phyloP scores from a whole-genome alignment of 2,329 filamentous ascomycete species.

The Diaporthe capsici region DNA sequence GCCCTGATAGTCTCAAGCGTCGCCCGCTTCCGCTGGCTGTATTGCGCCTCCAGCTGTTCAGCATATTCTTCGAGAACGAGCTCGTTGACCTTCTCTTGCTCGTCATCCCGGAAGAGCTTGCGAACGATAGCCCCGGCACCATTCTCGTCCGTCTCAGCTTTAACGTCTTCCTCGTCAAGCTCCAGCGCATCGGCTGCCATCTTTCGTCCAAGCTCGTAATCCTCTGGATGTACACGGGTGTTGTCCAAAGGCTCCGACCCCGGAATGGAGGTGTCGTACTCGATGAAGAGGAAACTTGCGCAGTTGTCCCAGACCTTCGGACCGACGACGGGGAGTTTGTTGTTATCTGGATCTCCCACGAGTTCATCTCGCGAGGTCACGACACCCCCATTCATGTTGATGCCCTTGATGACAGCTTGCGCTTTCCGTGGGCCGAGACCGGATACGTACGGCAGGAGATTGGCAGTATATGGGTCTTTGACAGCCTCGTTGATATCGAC shows the following conservation, averaged over 20 bases:
- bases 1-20: slow-evolving; percentile 97
- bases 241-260: slow-evolving; percentile 94
- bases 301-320: slow-evolving; percentile 96
- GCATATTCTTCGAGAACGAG: slow-evolving; percentile 97
- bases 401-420: slow-evolving; percentile 85
- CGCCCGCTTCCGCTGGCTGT: slow-evolving; percentile 93
- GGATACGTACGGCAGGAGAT: slow-evolving; percentile 90
- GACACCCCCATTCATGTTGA: slow-evolving; percentile 90
- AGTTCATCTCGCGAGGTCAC: slow-evolving; percentile 89
- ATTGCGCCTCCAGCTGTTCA: slow-evolving; percentile 92
- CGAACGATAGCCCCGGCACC: slow-evolving; percentile 92
- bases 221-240: slow-evolving; percentile 96
- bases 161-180: slow-evolving; percentile 97
- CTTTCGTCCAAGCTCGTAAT: slow-evolving; percentile 97
- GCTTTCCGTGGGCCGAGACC: slow-evolving; percentile 95
- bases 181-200: slow-evolving; percentile 98
- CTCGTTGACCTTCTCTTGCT: slow-evolving; percentile 95
- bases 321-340: slow-evolving; percentile 84
- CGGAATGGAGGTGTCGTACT: slow-evolving; percentile 85
- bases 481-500: slow-evolving; percentile 96
- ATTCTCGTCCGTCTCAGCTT: slow-evolving; percentile 91
- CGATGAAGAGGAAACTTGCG: slow-evolving; percentile 93
- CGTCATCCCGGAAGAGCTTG: slow-evolving; percentile 94
- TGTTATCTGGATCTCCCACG: slow-evolving; percentile 87
- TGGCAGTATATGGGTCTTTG: slow-evolving; percentile 83